Evolutionary conservation across 495 filamentous ascomycete genomes (phyloP), one percentile per base, ranked within the genome.

Genomic region (Filosporella fistucella): DNA sequence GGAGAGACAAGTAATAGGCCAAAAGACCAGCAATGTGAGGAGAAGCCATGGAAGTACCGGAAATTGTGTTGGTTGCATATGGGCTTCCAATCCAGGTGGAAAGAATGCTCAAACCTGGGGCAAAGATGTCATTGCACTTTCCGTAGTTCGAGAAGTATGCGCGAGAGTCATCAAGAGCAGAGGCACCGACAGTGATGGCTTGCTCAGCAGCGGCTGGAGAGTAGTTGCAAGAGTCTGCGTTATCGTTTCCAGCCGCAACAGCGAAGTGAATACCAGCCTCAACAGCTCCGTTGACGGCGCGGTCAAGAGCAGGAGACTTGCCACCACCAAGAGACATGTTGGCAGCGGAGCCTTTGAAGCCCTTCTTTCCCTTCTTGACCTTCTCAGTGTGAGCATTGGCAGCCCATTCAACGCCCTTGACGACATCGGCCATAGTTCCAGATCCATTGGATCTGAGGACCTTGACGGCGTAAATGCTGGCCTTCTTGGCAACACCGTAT

Each of bases 121-220:
- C 94, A 64, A 99, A 99, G 75, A 99, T 96, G 67, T 97, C 90
- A 63, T 91, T 95, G 78, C 94, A 99, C 79, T 90, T 91, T 66
- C 94, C 94, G 70, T 83, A 97, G 84, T 99, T 99, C 80, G 94
- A 97, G 84, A 99, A 99, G 81, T 97, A 99, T 54, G 94, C 94
- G 68, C 94, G 91, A 77, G 90, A 88, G 67, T 99, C 94, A 56
- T 77, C 77, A 25, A 99, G 77, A 49, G 87, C 95, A 16, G 89
- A 95, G 52, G 94, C 94, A 64, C 91, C 94, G 49, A 99, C 94
- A 39, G 94, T 99, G 60, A 99, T 84, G 45, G 94, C 91, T 64
- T 91, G 89, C 57, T 82, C 80, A 52, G 94, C 88, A 42, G 91
- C 85, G 55, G 94, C 94, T 23, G 94, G 94, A n/a, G 94, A 99